These are phyloP conservation scores for Calcarisporium arbuscula DNA, from an alignment of 2,329 filamentous ascomycete genomes.

Conservation along the genomic window DNA sequence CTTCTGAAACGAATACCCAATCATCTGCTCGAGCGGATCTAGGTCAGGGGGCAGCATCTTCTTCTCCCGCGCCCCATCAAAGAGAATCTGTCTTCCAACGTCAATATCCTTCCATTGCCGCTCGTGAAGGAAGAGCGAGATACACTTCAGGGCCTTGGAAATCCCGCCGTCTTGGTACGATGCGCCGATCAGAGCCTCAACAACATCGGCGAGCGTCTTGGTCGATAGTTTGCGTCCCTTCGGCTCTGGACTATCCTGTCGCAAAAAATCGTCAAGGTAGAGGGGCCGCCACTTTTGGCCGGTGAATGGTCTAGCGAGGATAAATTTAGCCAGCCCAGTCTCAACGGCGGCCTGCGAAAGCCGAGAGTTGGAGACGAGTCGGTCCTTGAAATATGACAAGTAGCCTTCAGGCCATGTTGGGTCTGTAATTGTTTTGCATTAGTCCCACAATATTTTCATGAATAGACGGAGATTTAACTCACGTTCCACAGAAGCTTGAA, in stretches of 20 bases:
- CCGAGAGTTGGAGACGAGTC: slow-evolving; percentile 67
- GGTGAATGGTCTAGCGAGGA: slow-evolving; percentile 62
- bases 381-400: slow-evolving; percentile 61
- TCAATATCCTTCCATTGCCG: slow-evolving; percentile 45
- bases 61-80: slow-evolving; percentile 28
- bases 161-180: slow-evolving; percentile 65
- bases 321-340: slow-evolving; percentile 63
- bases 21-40: slow-evolving; percentile 51
- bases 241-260: slow-evolving; percentile 7
- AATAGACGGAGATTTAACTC: slow-evolving; percentile 19
- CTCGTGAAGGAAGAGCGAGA: slow-evolving; percentile 60
- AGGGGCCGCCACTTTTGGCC: slow-evolving; percentile 65
- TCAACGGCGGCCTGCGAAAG: slow-evolving; percentile 60
- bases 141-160: slow-evolving; percentile 54
- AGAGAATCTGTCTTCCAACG: slow-evolving; percentile 35
- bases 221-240: slow-evolving; percentile 48
- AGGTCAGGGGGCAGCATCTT: slow-evolving; percentile 34
- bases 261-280: slow-evolving; percentile 40
- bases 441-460: not conserved
- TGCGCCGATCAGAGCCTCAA: slow-evolving; percentile 78
- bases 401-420: slow-evolving; percentile 70
- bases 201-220: slow-evolving; percentile 80
- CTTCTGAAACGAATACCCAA: slow-evolving; percentile 67
- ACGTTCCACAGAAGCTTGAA: slow-evolving; percentile 55
- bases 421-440: slow-evolving; percentile 31